Evolutionary conservation across 192 early-diverging fungal genomes (phyloP), one percentile per base, ranked within the genome.

Genomic region (Powellomyces hirtus): DNA sequence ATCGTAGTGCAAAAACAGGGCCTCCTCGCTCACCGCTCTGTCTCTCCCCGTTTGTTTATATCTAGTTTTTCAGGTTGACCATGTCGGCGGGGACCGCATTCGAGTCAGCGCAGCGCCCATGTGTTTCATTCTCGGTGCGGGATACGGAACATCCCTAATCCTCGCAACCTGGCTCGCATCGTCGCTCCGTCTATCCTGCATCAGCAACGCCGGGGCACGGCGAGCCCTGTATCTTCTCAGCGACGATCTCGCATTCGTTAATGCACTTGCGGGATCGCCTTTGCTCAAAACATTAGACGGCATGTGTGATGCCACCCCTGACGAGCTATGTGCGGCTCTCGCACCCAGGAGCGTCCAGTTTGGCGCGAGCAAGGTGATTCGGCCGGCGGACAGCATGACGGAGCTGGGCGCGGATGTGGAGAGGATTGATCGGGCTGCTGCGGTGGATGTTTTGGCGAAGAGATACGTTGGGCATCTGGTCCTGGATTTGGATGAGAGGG

Each of bases 231-330:
- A 49, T 50, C 40, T 64, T 30, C 46, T 64, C 3, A 4, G 27
- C 22, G 62, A 64, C 46, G 62, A 64, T 29, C 40, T 64, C 24
- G 46, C 44, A 24, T 50, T 64, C 29, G 11, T 64, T 2, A 64
- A 64, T 20, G 62, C 62, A 1, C 29, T 64, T 11, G 62, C 62
- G 4, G 38, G 62, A 18, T 64, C 62, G 16, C 62, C 62, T 27
- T 27, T 64, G 26, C 44, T 50, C 4, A n/a, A 20, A 5, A 46
- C 50, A 13, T 16, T 64, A 8, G 44, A 64, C 2, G 62, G 62
- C 3, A 64, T 64, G 62, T 64, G 42, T n/a, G 62, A 64, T 30
- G 40, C 62, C 2, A 64, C 62, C 3, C 46, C 62, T 5, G 62
- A n/a, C 14, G 62, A 64, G 20, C 62, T 64, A 2, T n/a, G 62